Percentiles rank a stretch among this genome's conserved stretches.
Evolutionary conservation across 352 stramenopile genomes (phyloP).

Genomic region (Phytopythium montanum): DNA sequence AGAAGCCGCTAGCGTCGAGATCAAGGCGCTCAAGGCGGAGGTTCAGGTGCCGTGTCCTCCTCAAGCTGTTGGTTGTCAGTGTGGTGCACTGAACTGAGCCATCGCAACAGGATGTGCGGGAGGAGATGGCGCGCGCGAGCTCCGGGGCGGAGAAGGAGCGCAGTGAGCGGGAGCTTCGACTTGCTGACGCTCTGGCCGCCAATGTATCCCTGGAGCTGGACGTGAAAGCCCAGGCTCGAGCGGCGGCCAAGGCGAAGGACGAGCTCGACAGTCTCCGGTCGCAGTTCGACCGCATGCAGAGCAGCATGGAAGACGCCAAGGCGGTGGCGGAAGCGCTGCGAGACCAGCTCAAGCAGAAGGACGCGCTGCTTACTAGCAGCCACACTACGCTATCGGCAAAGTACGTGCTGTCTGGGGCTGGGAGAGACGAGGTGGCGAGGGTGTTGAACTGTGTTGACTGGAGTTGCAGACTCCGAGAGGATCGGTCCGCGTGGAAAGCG

Average conservation of each 20-base stretch:
- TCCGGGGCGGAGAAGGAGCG: conserved; percentile 35
- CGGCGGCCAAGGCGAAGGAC: conserved; percentile 40
- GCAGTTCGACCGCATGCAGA: conserved; percentile 55
- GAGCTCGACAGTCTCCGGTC: conserved; percentile 43
- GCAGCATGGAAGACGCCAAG: conserved; percentile 43
- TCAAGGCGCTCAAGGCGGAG: conserved; percentile 60
- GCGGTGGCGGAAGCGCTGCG: conserved; percentile 58
- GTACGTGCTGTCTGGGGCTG: conserved; percentile 14
- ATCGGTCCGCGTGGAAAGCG: conserved; percentile 44
- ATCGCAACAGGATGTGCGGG: conserved; percentile 41
- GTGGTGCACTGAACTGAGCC: not conserved
- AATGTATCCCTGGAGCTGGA: conserved; percentile 53
- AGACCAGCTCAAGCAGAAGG: conserved; percentile 76
- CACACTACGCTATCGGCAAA: conserved; percentile 54
- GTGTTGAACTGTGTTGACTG: not conserved
- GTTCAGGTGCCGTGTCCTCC: conserved; percentile 37
- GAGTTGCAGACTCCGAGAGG: conserved; percentile 48
- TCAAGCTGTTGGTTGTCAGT: not conserved
- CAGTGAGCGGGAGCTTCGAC: conserved; percentile 31
- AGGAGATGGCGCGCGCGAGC: conserved; percentile 37
- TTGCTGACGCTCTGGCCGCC: conserved; percentile 45
- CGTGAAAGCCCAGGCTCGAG: conserved; percentile 39
- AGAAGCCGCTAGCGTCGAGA: conserved; percentile 47
- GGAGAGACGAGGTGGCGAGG: not conserved
- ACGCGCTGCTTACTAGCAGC: conserved; percentile 50